phyloP scores from a whole-genome alignment of 257 asterid species.

The Lithospermum erythrorhizon region DNA sequence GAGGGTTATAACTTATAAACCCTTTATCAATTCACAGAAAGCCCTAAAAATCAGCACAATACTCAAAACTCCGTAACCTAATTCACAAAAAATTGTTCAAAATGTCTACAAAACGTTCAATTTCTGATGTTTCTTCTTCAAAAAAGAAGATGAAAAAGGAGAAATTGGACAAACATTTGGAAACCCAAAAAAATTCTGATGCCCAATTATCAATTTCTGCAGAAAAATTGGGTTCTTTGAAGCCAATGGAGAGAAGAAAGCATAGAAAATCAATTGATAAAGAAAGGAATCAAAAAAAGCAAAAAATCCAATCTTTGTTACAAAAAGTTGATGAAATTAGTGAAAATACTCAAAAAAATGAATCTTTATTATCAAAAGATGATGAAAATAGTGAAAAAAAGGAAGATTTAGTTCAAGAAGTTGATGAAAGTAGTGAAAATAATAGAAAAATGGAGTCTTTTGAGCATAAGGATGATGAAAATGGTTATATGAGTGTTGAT shows the following conservation, averaged over 20 bases:
- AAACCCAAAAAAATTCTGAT: slow-evolving; percentile 15
- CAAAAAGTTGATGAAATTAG: slow-evolving; percentile 20
- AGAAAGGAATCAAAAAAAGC: slow-evolving; percentile 32
- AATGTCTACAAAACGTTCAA: no score
- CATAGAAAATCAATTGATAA: slow-evolving; percentile 48
- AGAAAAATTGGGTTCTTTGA: slow-evolving; percentile 17
- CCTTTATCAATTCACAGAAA: no score
- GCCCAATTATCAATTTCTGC: slow-evolving; percentile 27
- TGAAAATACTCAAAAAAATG: no score
- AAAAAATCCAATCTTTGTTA: slow-evolving; percentile 18
- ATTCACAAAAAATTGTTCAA: no score
- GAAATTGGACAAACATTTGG: slow-evolving; percentile 32
- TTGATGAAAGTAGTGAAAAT: no score
- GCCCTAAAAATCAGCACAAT: no score
- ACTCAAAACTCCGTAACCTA: no score
- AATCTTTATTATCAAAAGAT: slow-evolving; percentile 16
- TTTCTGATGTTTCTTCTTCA: slow-evolving; percentile 16
- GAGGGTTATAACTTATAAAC: no score
- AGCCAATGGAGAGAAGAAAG: slow-evolving; percentile 69
- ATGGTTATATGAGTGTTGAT: slow-evolving; percentile 4
- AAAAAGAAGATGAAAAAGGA: slow-evolving; percentile 52
- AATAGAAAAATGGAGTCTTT: slow-evolving; percentile 10
- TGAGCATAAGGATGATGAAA: slow-evolving; percentile 22
- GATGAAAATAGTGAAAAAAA: slow-evolving; percentile 13
- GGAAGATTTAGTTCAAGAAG: no score